Base-by-base conservation (phyloP, 805 yeast genomes). In the Wickerhamiella dianesei region DNA sequence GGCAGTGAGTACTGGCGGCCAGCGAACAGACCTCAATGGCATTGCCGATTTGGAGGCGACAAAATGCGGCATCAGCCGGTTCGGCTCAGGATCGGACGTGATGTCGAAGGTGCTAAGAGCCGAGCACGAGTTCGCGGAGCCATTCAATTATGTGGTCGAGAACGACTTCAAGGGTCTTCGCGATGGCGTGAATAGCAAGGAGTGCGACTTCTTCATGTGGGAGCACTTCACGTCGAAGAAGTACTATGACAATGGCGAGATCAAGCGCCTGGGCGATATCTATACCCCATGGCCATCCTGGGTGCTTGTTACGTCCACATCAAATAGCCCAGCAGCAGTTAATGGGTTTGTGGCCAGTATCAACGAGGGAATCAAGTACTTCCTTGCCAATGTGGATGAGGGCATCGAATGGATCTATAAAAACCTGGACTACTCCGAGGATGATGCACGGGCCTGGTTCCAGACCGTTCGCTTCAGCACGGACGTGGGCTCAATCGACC, bases 201-300 rank as follows among this genome's bases (percentile, higher is more conserved):
- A 61, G 2, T 69, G 72, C 19, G 96, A 87, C 59, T 94, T 89
- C 2, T 87, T 87, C 64, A 82, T 88, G 95, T 87, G 96, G 96
- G 96, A 87, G 59, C 74, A 82, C 64, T 87, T 87, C 68, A 87
- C 96, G 1, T 77, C 88, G 32, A 87, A 87, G 60, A 77, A 76
- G 60, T 87, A 83, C 66, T 85, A 82, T 62, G 95, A 84, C 58
- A 72, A 66, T 47, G 73, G 76, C 18, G 96, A 86, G 56, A 79
- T 88, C 64, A 84, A 82, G 64, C 69, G 75, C 54, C 78, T 87
- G 50, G 96, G 95, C 14, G 84, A 82, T 53, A 86, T 87, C 48
- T 83, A 82, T 64, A 87, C 96, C 0, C 96, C 96, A 17, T 87
- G 96, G 96, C 89, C 96, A 9, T 82, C 94, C 2, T 87, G 96